Percentiles rank a stretch among this genome's conserved stretches.
phyloP scores from a whole-genome alignment of 495 filamentous ascomycete species.

The Lineolata rhizophorae region DNA sequence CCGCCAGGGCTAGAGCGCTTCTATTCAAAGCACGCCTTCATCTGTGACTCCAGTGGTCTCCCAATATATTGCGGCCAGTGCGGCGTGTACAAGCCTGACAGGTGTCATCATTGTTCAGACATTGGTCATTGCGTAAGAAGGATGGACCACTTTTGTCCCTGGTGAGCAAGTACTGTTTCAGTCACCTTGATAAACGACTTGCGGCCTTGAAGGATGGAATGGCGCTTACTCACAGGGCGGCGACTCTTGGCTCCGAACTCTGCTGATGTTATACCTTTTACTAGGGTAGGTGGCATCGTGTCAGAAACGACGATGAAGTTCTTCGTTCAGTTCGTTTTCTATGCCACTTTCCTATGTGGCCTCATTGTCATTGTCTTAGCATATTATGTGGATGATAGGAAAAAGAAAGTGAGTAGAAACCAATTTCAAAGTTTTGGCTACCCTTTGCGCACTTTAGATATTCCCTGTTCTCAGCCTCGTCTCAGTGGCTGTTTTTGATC shows the following conservation, averaged over 20 bases:
- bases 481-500: no score
- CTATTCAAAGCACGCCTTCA: slow-evolving; percentile 59
- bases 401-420: slow-evolving; percentile 7
- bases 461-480: no score
- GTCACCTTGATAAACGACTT: background rate
- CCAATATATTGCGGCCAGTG: slow-evolving; percentile 71
- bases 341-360: slow-evolving; percentile 42
- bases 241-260: no score
- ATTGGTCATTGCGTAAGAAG: slow-evolving; percentile 57
- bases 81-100: slow-evolving; percentile 60
- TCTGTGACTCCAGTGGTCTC: slow-evolving; percentile 56
- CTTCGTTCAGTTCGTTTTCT: slow-evolving; percentile 66
- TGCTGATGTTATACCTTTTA: slow-evolving; percentile 3
- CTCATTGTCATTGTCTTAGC: slow-evolving; percentile 38
- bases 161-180: slow-evolving; percentile 24
- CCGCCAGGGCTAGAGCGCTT: slow-evolving; percentile 28
- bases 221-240: slow-evolving; percentile 1
- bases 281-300: slow-evolving; percentile 68
- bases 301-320: slow-evolving; percentile 74
- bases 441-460: no score
- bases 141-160: slow-evolving; percentile 91
- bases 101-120: slow-evolving; percentile 65
- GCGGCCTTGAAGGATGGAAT: background rate
- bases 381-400: slow-evolving; percentile 27
- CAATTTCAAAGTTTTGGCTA: no score